These are phyloP conservation scores for Adansonia gregorii DNA, from an alignment of 441 rosid genomes.

Conservation along the genomic window DNA sequence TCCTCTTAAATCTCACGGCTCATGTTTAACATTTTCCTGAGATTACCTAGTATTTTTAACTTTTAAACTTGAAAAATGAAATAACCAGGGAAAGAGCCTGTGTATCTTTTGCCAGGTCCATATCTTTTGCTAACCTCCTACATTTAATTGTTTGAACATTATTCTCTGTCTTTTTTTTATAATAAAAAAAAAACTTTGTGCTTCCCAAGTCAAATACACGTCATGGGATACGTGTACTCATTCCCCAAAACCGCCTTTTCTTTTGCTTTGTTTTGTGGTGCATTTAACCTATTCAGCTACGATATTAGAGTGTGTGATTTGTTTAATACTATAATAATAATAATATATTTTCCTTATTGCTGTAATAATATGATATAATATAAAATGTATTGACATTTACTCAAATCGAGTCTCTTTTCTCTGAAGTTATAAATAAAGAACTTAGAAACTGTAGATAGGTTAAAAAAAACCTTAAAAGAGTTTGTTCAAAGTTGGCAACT, in stretches of 20 bases:
- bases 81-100: neutral
- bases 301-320: neutral
- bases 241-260: neutral
- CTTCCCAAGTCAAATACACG: neutral
- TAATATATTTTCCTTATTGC: neutral
- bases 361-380: neutral
- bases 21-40: neutral
- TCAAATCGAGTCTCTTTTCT: neutral
- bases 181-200: neutral
- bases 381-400: neutral
- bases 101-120: neutral
- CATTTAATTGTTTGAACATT: constrained; percentile 17
- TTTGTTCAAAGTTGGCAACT: constrained; percentile 7
- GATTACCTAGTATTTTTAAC: neutral
- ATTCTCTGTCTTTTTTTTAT: neutral
- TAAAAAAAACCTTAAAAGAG: neutral
- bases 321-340: neutral
- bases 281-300: neutral
- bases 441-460: neutral
- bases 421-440: neutral
- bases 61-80: neutral
- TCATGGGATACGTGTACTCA: constrained; percentile 1
- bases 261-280: constrained; percentile 6
- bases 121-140: neutral
- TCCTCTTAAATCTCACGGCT: neutral